Percentiles rank a stretch among this genome's conserved stretches.
These are phyloP conservation scores for Hypoxylon intermedium DNA, from an alignment of 495 filamentous ascomycete genomes.

Conservation along the genomic window DNA sequence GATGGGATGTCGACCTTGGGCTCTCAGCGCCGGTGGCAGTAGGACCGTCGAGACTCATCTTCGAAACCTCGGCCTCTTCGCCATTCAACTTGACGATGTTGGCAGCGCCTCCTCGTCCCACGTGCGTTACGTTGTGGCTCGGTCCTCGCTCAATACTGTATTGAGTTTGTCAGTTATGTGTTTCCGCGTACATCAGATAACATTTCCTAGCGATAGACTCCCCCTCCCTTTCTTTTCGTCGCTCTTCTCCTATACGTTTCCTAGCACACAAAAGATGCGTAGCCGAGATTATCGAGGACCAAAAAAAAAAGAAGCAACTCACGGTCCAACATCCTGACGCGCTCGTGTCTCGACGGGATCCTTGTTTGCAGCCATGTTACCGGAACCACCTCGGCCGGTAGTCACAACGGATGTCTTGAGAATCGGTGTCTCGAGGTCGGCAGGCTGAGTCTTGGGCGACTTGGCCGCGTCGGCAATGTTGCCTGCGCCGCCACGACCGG, in stretches of 20 bases:
- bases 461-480: conserved; percentile 73
- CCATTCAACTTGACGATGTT: conserved; percentile 54
- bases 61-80: conserved; percentile 47
- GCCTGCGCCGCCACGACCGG: conserved; percentile 67
- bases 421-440: conserved; percentile 78
- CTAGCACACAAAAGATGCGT: too few relatives aligned
- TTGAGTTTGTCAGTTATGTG: conserved; percentile 18
- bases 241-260: too few relatives aligned
- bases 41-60: conserved; percentile 45
- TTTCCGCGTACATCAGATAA: too few relatives aligned
- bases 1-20: conserved; percentile 13
- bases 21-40: conserved; percentile 20
- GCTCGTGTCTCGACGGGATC: conserved; percentile 74
- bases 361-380: conserved; percentile 75
- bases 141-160: conserved; percentile 48
- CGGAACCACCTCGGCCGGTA: conserved; percentile 69
- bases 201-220: too few relatives aligned
- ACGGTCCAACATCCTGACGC: conserved; percentile 80
- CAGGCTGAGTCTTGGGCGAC: conserved; percentile 53
- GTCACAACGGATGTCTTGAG: conserved; percentile 84
- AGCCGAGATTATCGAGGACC: too few relatives aligned
- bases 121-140: conserved; percentile 50
- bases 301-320: conserved; percentile 37
- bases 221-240: too few relatives aligned
- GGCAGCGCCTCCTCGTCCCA: conserved; percentile 64